Conservation (phyloP, 169 alveolate species). For the Cryptosporidium sp. region DNA sequence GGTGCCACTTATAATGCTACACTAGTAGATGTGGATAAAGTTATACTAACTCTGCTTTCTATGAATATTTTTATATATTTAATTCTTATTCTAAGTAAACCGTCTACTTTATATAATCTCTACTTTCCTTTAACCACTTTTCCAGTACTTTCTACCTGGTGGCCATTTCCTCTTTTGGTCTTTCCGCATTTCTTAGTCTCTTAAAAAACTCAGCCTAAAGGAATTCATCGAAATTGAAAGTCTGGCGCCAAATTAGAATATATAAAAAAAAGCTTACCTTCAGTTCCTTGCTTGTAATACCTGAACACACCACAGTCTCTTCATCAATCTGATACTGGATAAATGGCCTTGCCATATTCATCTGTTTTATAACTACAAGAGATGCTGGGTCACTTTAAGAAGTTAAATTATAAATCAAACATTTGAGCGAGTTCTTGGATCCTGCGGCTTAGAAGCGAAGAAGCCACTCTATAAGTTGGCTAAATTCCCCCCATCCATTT, state of each 20-base stretch:
- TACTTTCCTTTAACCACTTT: not conserved
- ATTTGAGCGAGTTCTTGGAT: not conserved
- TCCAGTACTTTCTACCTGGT: not conserved
- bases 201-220: slow-evolving; percentile 40
- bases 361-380: slow-evolving; percentile 47
- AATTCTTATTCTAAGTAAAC: not conserved
- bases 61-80: not conserved
- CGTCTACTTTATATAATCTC: not conserved
- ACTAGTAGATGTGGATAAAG: not conserved
- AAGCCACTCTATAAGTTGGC: not conserved
- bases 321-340: slow-evolving; percentile 25
- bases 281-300: slow-evolving; percentile 21
- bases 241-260: not conserved
- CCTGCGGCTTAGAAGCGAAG: not conserved
- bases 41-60: not conserved
- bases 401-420: not conserved
- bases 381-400: slow-evolving; percentile 47
- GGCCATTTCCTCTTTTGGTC: slow-evolving; percentile 49
- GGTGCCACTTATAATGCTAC: not conserved
- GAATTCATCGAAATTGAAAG: not conserved
- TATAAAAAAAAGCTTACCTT: slow-evolving; percentile 39
- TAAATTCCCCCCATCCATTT: not conserved
- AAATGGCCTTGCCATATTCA: slow-evolving; percentile 37
- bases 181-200: slow-evolving; percentile 55
- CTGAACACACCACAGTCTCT: slow-evolving; percentile 28